These are phyloP conservation scores for Chrysoporthe puriensis DNA, from an alignment of 2,329 filamentous ascomycete genomes.

Conservation along the genomic window DNA sequence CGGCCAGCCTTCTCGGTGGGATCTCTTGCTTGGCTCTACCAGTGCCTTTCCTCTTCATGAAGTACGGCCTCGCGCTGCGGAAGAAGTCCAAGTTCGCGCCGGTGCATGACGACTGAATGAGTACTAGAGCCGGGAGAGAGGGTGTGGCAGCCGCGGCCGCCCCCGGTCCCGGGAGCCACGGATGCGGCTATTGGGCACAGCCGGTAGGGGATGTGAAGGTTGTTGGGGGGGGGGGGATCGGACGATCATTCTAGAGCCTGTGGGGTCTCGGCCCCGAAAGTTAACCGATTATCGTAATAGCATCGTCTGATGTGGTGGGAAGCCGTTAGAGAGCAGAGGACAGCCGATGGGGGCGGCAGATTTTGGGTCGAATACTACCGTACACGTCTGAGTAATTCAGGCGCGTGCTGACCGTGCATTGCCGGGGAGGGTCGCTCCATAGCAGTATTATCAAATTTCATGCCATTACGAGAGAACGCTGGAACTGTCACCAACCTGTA, in stretches of 20 bases:
- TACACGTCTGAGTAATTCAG: not conserved
- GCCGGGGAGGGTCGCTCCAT: not conserved
- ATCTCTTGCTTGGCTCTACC: slow-evolving; percentile 7
- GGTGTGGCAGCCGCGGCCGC: not conserved
- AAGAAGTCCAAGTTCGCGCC: slow-evolving; percentile 7
- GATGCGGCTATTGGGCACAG: no score
- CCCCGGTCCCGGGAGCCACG: not conserved
- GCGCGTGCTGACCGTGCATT: not conserved
- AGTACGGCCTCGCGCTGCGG: not conserved
- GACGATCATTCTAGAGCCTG: not conserved
- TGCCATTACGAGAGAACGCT: not conserved
- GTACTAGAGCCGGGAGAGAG: not conserved
- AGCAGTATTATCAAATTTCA: not conserved
- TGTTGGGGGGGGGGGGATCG: not conserved
- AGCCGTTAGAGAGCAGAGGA: not conserved
- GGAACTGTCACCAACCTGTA: not conserved
- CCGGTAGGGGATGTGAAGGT: not conserved
- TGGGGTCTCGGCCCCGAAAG: not conserved
- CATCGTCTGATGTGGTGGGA: not conserved
- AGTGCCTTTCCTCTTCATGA: slow-evolving; percentile 6
- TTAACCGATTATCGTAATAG: not conserved
- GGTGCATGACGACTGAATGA: not conserved
- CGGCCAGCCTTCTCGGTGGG: slow-evolving; percentile 28
- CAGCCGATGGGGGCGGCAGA: not conserved
- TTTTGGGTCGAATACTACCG: not conserved